Conservation (phyloP, 306 rosid genomes). For the Elaeagnus macrophylla region DNA sequence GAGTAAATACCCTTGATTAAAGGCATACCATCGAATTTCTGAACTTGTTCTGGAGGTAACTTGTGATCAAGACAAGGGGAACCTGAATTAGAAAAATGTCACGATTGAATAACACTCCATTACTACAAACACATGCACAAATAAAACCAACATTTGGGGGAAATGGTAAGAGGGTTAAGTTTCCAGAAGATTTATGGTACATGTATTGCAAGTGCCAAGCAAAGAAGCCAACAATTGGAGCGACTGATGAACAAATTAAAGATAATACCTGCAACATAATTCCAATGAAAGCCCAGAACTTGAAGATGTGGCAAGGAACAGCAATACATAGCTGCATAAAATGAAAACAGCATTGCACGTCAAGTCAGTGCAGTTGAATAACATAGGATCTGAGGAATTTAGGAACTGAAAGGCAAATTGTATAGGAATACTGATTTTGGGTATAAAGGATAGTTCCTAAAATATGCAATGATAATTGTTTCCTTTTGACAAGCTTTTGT, state of each 20-base stretch:
- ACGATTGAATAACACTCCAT: not conserved
- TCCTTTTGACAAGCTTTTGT: too few species aligned
- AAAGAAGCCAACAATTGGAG: too few species aligned
- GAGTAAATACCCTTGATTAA: conserved; percentile 10
- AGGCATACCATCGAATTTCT: conserved; percentile 78
- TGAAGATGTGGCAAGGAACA: conserved; percentile 95
- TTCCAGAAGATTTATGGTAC: too few species aligned
- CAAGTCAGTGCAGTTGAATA: not conserved
- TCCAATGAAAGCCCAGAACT: conserved; percentile 85
- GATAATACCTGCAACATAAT: conserved; percentile 69
- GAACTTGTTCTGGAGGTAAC: conserved; percentile 64
- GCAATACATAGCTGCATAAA: conserved; percentile 80
- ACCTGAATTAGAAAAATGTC: conserved; percentile 31
- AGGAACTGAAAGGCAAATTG: not conserved
- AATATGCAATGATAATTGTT: too few species aligned
- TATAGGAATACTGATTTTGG: too few species aligned
- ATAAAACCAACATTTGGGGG: too few species aligned
- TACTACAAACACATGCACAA: not conserved
- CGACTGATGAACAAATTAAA: too few species aligned
- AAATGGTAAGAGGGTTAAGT: too few species aligned
- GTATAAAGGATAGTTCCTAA: too few species aligned
- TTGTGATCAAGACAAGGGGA: conserved; percentile 80
- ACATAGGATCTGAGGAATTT: not conserved
- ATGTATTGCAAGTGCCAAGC: too few species aligned
- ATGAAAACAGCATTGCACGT: conserved; percentile 14